Conservation (phyloP, 1,284 basidiomycete species). For the Ganoderma leucocontextum region DNA sequence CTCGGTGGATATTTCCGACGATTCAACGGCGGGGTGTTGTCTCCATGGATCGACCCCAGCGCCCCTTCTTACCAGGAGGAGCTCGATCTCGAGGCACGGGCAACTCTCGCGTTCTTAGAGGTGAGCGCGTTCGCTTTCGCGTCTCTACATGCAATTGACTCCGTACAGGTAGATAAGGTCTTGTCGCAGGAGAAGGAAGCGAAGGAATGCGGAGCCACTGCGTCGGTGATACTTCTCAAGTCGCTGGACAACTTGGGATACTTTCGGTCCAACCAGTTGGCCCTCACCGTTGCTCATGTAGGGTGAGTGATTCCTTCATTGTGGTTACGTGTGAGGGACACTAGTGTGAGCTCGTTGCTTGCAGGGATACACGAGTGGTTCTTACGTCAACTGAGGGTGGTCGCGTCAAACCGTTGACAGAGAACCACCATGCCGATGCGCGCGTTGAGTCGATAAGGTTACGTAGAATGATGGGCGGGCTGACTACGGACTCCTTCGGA, state of each 20-base stretch:
- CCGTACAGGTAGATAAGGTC: slow-evolving; percentile 64
- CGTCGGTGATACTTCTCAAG: slow-evolving; percentile 89
- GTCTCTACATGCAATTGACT: background rate
- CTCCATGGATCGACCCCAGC: slow-evolving; percentile 65
- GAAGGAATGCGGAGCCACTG: slow-evolving; percentile 85
- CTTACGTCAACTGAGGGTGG: slow-evolving; percentile 82
- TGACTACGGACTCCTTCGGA: slow-evolving; percentile 95
- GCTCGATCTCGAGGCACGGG: slow-evolving; percentile 84
- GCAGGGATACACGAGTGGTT: slow-evolving; percentile 89
- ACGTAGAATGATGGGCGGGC: slow-evolving; percentile 88
- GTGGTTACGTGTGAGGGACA: too few species aligned
- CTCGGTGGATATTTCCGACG: slow-evolving; percentile 90
- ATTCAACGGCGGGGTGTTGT: slow-evolving; percentile 81
- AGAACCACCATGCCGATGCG: slow-evolving; percentile 93
- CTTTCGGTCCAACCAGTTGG: slow-evolving; percentile 75
- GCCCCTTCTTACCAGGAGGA: slow-evolving; percentile 51
- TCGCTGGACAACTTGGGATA: slow-evolving; percentile 84
- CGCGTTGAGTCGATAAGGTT: slow-evolving; percentile 86
- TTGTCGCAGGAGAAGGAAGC: slow-evolving; percentile 67
- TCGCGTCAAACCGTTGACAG: slow-evolving; percentile 82
- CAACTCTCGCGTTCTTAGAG: slow-evolving; percentile 87
- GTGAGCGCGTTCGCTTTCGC: slow-evolving; percentile 50
- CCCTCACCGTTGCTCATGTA: slow-evolving; percentile 90
- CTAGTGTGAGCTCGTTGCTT: background rate
- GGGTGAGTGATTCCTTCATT: slow-evolving; percentile 62